Base-by-base conservation (phyloP, 345 rosid genomes). In the Eucalyptus dawsonii region DNA sequence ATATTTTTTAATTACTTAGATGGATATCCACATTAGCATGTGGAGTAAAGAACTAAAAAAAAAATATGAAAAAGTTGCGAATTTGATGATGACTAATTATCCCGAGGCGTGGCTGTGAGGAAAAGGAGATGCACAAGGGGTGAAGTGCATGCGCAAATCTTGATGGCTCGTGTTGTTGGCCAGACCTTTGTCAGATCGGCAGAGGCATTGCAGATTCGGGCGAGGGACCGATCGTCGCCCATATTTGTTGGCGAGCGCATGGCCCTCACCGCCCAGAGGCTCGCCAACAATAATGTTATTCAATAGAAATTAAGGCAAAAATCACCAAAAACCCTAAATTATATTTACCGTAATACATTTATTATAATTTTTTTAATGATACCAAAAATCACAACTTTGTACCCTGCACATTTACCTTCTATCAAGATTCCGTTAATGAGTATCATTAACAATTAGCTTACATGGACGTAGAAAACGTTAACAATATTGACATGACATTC, bases 391-490 rank as follows among this genome's bases (percentile, higher is more conserved):
- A 51, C 54, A 51, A 51, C 1, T 3, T 6, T 16, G 21, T 51
- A 50, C 54, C 21, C 1, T 15, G 0, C 21, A 50, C 21, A 50
- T 50, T 50, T 16, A 50, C 54, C 54, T 50, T 50, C 8, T 16
- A 50, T 50, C 54, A 50, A 50, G 54, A 50, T 50, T 50, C 21
- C 19, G 1, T 50, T 1, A 50, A 50, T 50, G 19, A 50, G 19
- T 50, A 50, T 50, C 54, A 1, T 50, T 50, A 16, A 50, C 54
- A 50, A 16, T 50, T 0, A 50, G 21, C 21, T 50, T 50, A 0
- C 21, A 50, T 16, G 54, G 54, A 14, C 19, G 0, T 50, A 0
- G 8, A 50, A 15, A 50, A 16, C 0, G 8, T 50, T 16, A 15
- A 50, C 54, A 50, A 50, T 50, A 1, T 50, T 50, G 54, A 50